Evolutionary conservation across 2,329 filamentous ascomycete species (phyloP).

Genomic region (Pseudogymnoascus sp.): DNA sequence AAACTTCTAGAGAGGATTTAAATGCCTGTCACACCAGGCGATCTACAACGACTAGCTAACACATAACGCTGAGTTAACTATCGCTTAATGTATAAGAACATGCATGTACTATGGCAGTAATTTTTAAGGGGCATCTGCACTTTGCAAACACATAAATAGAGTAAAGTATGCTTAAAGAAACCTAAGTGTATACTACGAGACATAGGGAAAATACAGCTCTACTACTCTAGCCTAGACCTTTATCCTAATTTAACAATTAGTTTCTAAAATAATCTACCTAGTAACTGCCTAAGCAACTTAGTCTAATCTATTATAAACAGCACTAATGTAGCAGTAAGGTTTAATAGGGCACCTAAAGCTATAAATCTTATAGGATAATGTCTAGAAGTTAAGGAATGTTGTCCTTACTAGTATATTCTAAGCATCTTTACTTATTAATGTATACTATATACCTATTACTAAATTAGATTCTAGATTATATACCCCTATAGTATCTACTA

Average conservation of each 20-base stretch:
- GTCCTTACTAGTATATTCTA: not conserved
- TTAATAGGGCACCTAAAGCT: too few species aligned
- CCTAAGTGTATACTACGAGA: not conserved
- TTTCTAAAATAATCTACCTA: too few species aligned
- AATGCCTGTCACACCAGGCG: conserved; percentile 16
- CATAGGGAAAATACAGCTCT: not conserved
- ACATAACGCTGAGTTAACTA: conserved; percentile 16
- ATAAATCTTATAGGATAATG: not conserved
- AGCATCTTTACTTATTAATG: not conserved
- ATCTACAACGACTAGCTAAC: conserved; percentile 19
- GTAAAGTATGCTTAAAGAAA: conserved; percentile 10
- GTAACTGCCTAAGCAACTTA: too few species aligned
- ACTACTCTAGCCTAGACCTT: not conserved
- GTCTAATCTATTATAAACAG: too few species aligned
- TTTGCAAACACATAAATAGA: conserved; percentile 17
- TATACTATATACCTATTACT: not conserved
- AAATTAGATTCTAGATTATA: not conserved
- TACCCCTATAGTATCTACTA: not conserved
- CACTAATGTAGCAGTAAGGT: too few species aligned
- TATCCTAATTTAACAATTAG: too few species aligned
- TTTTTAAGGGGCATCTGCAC: conserved; percentile 10
- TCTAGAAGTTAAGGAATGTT: not conserved
- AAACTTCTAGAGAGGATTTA: conserved; percentile 13
- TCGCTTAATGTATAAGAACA: conserved; percentile 16
- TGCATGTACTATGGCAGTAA: conserved; percentile 19